Evolutionary conservation across 371 early-diverging fungal species (phyloP), one percentile per base, ranked within the genome.

Genomic region (Parasitella parasitica): DNA sequence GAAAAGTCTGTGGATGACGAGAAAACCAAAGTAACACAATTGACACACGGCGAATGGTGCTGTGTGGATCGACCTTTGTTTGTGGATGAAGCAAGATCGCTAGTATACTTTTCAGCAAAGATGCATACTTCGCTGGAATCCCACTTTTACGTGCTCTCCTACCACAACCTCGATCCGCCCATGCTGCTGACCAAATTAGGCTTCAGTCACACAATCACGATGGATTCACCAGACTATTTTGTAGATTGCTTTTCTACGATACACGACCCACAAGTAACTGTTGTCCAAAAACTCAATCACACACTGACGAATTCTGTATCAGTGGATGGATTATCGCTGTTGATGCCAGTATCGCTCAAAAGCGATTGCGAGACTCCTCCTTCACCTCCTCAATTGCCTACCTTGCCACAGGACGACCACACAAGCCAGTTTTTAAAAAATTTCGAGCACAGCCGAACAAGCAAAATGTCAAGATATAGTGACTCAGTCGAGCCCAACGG

Each of bases 51-150:
- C 1, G 66, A 75, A 11, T 88, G 88, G 80, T 82, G 85, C 20
- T 81, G 89, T 6, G 60, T 81, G 8, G 90, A 91, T 63, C 64
- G 73, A 54, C 81, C 82, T 0, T 73, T 91, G 39, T 80, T 67
- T 57, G 88, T 91, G 6, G 93, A 93, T 59, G 77, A 78, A 28
- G 24, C 48, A 8, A 63, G 83, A 2, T 54, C 77, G 12, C 76
- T 89, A 4, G 89, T 91, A 9, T 93, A 88, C 64, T 91, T 91
- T 57, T 80, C 75, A 22, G 93, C 84, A 4, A 89, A 86, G 46
- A 70, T 72, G 26, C 89, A 91, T 39, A 80, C 85, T 0, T 86
- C 89, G 1, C 61, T 90, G 2, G 91, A 91, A 63, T 59, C 77
- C 0, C 91, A 91, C 55, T 73, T 93, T 9, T 93, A 90, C 68